Evolutionary conservation across 2,329 filamentous ascomycete genomes (phyloP), one percentile per base, ranked within the genome.

Genomic region (Colletotrichum sidae): DNA sequence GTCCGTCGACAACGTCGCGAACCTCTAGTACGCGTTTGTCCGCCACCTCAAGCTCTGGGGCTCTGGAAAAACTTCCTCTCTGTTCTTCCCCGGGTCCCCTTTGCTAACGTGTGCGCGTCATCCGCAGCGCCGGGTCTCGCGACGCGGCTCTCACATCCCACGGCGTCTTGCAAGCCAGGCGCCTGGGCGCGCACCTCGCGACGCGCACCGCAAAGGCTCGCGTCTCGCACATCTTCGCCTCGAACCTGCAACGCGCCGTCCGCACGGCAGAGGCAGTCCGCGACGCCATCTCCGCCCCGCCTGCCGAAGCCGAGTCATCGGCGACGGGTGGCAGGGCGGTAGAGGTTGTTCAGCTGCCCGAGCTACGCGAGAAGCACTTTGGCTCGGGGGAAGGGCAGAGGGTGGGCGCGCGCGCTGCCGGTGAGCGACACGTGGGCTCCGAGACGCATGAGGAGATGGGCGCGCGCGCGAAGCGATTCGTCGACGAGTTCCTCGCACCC

Each of bases 1-100:
- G 80, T 95, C 93, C 13, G 92, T 96, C 69, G 92, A 97, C 79
- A 97, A 97, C 76, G 90, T 96, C 64, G 91, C 90, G 45, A 86
- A 89, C 59, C 79, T 92, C 65, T 94, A 92, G 90, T 92, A 83
- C 72, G 86, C 25, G 7, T 6, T 41, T 35, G 37, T 15, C 50
- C 38, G 34, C 8, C 45, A 49, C 12, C 37, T 45, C 25, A 5
- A 25, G 25, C 25, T 5, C 4, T 25, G 25, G 25, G 25, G 25
- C 25, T 25, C 4, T 25, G 25, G 25, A 25, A 25, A 25, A 25
- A 25, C 25, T 25, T 25, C 25, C 25, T 25, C 17, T 17, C 17
- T 17, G 17, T 17, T 17, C 17, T 55, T 68, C 45, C 35, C 51
- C 10, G 53, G 44, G 34, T 33, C 15, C 37, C 53, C 34, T 39